Evolutionary conservation across 495 filamentous ascomycete genomes (phyloP).

Genomic region (Penicillium silybi): DNA sequence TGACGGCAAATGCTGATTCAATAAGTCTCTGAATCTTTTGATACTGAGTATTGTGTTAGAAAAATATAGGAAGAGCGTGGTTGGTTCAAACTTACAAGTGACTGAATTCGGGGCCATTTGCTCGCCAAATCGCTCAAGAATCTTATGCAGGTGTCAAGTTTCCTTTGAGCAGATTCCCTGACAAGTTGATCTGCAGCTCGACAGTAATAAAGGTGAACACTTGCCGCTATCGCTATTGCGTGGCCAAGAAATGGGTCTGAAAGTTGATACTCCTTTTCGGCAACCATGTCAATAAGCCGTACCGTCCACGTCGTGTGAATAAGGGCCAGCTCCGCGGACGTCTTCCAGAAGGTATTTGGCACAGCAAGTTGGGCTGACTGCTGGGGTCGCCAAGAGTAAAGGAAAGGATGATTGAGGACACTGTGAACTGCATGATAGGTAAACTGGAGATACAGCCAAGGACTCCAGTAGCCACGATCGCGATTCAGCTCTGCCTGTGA

Average conservation of each 20-base stretch:
- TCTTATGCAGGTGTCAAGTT: constrained; percentile 33
- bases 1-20: constrained; percentile 33
- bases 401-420: constrained; percentile 42
- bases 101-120: constrained; percentile 32
- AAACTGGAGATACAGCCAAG: constrained; percentile 43
- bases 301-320: constrained; percentile 45
- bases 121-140: constrained; percentile 30
- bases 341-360: constrained; percentile 43
- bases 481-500: constrained; percentile 28
- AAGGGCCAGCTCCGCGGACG: constrained; percentile 38
- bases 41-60: constrained; percentile 20
- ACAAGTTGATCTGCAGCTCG: constrained; percentile 36
- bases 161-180: constrained; percentile 35
- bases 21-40: constrained; percentile 32
- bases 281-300: constrained; percentile 40
- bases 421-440: constrained; percentile 42
- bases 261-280: constrained; percentile 36
- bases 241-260: constrained; percentile 43
- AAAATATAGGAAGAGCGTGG: not conserved
- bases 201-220: constrained; percentile 42
- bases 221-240: constrained; percentile 35
- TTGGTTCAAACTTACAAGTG: constrained; percentile 20
- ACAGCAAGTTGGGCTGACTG: constrained; percentile 41
- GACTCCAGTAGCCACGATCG: constrained; percentile 39
- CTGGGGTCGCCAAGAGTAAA: constrained; percentile 42